Conservation (phyloP, 2,329 filamentous ascomycete species). For the Epichloe gansuensis region DNA sequence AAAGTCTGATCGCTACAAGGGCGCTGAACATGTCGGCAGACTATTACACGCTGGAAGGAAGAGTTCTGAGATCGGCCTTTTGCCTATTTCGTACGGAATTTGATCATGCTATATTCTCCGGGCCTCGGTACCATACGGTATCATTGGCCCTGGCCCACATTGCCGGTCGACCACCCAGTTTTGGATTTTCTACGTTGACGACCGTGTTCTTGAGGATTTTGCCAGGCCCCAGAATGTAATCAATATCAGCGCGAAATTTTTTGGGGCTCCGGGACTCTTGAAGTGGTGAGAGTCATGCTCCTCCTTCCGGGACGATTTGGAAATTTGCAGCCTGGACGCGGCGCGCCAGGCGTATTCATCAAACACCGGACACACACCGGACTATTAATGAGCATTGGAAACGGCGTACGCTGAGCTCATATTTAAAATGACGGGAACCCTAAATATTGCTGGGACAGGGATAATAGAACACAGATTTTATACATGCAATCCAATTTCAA, state of each 20-base stretch:
- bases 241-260: not conserved
- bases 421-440: not conserved
- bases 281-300: not conserved
- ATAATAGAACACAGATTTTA: not conserved
- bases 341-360: not conserved
- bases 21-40: not conserved
- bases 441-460: not conserved
- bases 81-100: not conserved
- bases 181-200: not conserved
- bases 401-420: not conserved
- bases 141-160: not conserved
- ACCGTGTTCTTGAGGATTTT: not conserved
- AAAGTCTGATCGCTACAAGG: not conserved
- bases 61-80: not conserved
- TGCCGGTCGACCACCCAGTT: not conserved
- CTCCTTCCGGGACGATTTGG: not conserved
- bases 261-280: not conserved
- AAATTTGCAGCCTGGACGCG: not conserved
- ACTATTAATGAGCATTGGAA: not conserved
- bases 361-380: not conserved
- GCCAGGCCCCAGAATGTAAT: not conserved
- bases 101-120: conserved; percentile 1
- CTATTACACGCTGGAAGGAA: not conserved
- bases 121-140: conserved; percentile 1
- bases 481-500: not conserved